Base-by-base conservation (phyloP, 306 rosid genomes). In the Inga laurina region DNA sequence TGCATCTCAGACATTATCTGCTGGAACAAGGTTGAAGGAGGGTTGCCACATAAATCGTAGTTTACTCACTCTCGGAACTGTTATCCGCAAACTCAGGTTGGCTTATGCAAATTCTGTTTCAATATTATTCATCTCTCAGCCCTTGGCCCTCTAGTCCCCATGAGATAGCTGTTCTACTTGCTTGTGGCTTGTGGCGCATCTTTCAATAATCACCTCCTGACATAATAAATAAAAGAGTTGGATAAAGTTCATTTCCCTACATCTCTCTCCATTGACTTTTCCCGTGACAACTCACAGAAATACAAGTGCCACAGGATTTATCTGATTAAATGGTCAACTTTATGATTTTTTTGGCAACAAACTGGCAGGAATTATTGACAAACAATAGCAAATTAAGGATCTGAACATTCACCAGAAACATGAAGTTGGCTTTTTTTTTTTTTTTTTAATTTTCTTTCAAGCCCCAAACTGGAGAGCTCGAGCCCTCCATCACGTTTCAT, bases 21-120 rank as follows among this genome's bases (percentile, higher is more conserved):
- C 98, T 45, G 99, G 99, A 21, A 37, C 92, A 70, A 91, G 98
- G 88, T 88, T 97, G 91, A 97, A 97, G 92, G 99, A 97, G 88
- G 99, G 98, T 73, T 94, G 98, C 91, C 99, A 97, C 88, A 97
- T 97, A 87, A 97, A 97, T 82, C 97, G 98, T 72, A 97, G 99
- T 87, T 89, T 97, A 84, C 89, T 97, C 79, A 92, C 99, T 80
- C 90, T 94, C 56, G 99, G 99, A 85, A 97, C 99, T 79, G 98
- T 97, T 71, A 88, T 97, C 87, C 99, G 99, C 75, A 97, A 97
- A 88, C 99, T 97, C 88, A 94, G 99, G 99, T 97, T 78, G 83
- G 88, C 82, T 81, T 77, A 51, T 34, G 56, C 68, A 83, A 45
- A 70, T 81, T 77, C 30, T 51, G 65, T 88, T 84, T 75, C 78